phyloP scores from a whole-genome alignment of 2,329 filamentous ascomycete genomes.

The Cadophora malorum region DNA sequence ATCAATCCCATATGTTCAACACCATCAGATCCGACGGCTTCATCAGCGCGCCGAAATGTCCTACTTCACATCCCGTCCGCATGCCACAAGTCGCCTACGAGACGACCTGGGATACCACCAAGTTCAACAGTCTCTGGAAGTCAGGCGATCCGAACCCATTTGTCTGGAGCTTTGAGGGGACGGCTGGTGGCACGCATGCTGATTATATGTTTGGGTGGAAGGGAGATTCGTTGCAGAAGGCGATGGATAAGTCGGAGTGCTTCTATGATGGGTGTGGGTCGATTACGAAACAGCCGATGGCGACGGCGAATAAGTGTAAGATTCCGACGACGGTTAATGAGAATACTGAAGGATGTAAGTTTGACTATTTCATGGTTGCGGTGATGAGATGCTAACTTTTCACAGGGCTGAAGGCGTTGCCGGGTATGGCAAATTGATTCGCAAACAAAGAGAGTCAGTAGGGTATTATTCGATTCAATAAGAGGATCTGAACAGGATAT shows the following conservation, averaged over 20 bases:
- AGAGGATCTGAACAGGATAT: too few species aligned
- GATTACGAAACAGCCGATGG: slow-evolving; percentile 53
- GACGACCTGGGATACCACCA: slow-evolving; percentile 54
- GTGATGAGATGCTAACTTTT: slow-evolving; percentile 25
- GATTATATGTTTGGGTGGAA: slow-evolving; percentile 61
- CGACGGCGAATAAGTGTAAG: slow-evolving; percentile 54
- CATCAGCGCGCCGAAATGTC: slow-evolving; percentile 30
- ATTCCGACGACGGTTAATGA: slow-evolving; percentile 55
- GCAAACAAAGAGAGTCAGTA: too few species aligned
- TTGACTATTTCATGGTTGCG: neutral
- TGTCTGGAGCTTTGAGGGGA: slow-evolving; percentile 52
- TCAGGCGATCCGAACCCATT: slow-evolving; percentile 52
- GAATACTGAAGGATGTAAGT: slow-evolving; percentile 56
- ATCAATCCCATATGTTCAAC: slow-evolving; percentile 38
- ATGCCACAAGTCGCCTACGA: slow-evolving; percentile 57
- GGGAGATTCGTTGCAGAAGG: slow-evolving; percentile 54
- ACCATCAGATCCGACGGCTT: slow-evolving; percentile 38
- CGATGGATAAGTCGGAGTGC: slow-evolving; percentile 53
- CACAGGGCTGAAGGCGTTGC: slow-evolving; percentile 30
- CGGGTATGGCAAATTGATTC: slow-evolving; percentile 22
- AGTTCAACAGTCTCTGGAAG: slow-evolving; percentile 52
- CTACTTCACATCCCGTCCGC: slow-evolving; percentile 51
- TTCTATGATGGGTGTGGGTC: slow-evolving; percentile 54
- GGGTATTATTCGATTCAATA: too few species aligned
- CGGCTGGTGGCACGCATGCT: slow-evolving; percentile 55